These are phyloP conservation scores for Pholiota molesta DNA, from an alignment of 768 basidiomycete genomes.

Conservation along the genomic window DNA sequence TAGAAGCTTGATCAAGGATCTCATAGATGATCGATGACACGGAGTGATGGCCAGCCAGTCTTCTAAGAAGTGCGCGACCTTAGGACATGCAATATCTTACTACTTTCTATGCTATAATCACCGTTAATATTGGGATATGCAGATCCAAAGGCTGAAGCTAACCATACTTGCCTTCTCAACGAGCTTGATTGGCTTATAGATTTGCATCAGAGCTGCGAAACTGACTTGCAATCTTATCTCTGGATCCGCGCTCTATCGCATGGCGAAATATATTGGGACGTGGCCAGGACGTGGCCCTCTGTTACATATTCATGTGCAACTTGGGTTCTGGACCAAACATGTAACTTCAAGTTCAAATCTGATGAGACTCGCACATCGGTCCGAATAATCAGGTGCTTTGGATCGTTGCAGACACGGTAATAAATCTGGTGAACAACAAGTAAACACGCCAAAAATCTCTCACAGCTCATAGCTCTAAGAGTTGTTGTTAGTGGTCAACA, in stretches of 20 bases:
- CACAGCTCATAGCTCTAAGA: background rate
- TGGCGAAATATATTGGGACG: background rate
- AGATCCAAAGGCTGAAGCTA: background rate
- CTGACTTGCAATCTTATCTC: background rate
- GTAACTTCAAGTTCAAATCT: background rate
- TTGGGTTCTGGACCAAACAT: background rate
- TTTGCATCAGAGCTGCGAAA: background rate
- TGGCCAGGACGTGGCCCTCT: background rate
- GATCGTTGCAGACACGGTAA: background rate
- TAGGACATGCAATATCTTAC: background rate
- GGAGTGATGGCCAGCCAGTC: background rate
- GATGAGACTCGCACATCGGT: background rate
- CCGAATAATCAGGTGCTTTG: slow-evolving; percentile 8
- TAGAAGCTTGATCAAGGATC: slow-evolving; percentile 2
- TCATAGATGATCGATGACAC: slow-evolving; percentile 5
- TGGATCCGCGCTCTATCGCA: background rate
- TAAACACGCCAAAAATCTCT: background rate
- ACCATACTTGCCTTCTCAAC: no score
- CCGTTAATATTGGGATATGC: background rate
- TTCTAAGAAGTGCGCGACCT: background rate
- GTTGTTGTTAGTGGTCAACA: background rate
- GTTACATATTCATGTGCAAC: background rate
- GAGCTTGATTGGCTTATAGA: no score
- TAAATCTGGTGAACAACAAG: background rate
- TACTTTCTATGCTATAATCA: background rate